Conservation (phyloP, 352 stramenopile genomes). For the Nannochloropsis limnetica region DNA sequence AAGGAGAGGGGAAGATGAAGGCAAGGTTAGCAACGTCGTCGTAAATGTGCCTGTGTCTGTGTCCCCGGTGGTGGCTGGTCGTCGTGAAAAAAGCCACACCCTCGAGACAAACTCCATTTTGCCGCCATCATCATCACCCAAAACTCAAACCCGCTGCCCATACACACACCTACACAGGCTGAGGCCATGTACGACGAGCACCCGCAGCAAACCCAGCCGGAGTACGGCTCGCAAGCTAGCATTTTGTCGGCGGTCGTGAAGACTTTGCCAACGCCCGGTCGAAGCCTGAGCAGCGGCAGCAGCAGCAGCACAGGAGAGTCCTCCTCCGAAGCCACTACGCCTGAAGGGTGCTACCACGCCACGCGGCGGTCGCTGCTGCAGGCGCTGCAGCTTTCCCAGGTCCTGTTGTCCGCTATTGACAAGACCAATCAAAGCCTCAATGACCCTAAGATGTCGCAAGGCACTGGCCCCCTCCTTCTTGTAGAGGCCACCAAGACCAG, state of each 20-base stretch:
- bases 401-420: not conserved
- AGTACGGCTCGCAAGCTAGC: not conserved
- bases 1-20: not conserved
- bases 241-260: not conserved
- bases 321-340: not conserved
- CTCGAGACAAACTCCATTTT: not conserved
- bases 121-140: not conserved
- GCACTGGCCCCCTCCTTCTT: not conserved
- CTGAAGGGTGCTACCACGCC: not conserved
- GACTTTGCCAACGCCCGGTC: not conserved
- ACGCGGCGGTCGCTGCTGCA: not conserved
- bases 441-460: not conserved
- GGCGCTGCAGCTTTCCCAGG: not conserved
- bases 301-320: not conserved
- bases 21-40: not conserved
- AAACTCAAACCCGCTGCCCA: not conserved
- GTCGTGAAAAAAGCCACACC: too few species aligned
- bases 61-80: not conserved
- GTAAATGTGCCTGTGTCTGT: not conserved
- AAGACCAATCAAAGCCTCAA: not conserved
- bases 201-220: not conserved
- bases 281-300: not conserved
- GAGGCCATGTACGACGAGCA: not conserved
- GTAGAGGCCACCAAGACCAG: not conserved
- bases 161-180: not conserved